These are phyloP conservation scores for Talaromyces albobiverticillius DNA, from an alignment of 2,329 filamentous ascomycete species.

Conservation along the genomic window DNA sequence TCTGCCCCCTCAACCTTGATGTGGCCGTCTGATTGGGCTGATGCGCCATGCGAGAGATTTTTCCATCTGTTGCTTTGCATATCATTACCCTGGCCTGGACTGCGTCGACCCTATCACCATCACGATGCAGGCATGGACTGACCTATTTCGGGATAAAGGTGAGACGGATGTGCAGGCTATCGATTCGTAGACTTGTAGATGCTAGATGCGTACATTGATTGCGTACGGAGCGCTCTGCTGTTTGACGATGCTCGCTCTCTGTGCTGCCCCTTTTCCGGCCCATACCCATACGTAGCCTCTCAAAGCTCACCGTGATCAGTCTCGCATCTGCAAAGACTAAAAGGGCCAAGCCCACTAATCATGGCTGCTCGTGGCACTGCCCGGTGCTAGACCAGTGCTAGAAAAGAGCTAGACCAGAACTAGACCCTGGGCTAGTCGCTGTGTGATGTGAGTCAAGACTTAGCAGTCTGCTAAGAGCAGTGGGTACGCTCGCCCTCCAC, in stretches of 20 bases:
- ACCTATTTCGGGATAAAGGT: background rate
- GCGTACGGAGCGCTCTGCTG: too few relatives aligned
- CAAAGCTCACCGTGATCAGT: background rate
- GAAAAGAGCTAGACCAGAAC: background rate
- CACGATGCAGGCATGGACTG: too few relatives aligned
- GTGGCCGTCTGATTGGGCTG: background rate
- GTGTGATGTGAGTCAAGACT: background rate
- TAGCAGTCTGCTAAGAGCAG: background rate
- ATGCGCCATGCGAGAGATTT: background rate
- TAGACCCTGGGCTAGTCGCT: slow-evolving; percentile 5
- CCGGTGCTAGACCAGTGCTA: background rate
- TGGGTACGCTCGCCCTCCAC: background rate
- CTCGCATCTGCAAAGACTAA: background rate
- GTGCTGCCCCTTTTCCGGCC: slow-evolving; percentile 3
- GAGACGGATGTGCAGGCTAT: background rate
- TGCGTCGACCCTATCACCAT: background rate
- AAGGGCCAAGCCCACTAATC: too few relatives aligned
- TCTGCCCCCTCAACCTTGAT: too few relatives aligned
- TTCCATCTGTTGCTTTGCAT: background rate
- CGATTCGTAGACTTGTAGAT: too few relatives aligned
- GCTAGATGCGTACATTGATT: too few relatives aligned
- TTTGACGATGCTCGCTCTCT: too few relatives aligned
- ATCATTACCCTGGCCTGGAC: background rate
- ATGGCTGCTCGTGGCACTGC: slow-evolving; percentile 8
- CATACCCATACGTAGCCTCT: too few relatives aligned